phyloP scores from a whole-genome alignment of 352 stramenopile genomes.

The Pythium myriotylum region DNA sequence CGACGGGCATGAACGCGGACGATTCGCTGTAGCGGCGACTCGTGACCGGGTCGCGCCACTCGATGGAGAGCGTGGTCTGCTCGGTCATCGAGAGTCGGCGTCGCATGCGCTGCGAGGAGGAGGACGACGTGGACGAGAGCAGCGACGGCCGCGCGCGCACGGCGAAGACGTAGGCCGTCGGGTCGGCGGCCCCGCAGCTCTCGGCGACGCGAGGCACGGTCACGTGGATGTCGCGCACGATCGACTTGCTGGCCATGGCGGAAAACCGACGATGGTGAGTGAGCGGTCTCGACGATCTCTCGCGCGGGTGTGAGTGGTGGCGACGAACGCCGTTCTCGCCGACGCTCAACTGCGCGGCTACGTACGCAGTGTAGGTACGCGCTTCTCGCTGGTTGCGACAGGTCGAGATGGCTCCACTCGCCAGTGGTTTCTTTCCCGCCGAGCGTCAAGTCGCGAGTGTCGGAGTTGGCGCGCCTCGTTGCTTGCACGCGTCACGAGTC shows the following conservation, averaged over 20 bases:
- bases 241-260: slow-evolving; percentile 23
- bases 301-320: neutral
- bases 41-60: slow-evolving; percentile 16
- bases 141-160: slow-evolving; percentile 30
- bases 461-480: too few species aligned
- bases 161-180: slow-evolving; percentile 56
- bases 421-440: neutral
- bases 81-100: slow-evolving; percentile 28
- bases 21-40: slow-evolving; percentile 21
- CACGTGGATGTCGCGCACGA: slow-evolving; percentile 55
- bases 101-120: slow-evolving; percentile 18
- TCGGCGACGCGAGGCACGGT: slow-evolving; percentile 44
- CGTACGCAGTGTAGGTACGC: too few species aligned
- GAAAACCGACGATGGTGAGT: neutral
- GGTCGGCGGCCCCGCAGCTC: slow-evolving; percentile 13
- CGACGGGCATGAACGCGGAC: slow-evolving; percentile 23
- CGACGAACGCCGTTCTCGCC: too few species aligned
- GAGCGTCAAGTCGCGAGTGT: neutral
- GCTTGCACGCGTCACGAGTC: too few species aligned
- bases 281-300: neutral
- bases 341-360: too few species aligned
- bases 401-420: neutral
- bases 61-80: slow-evolving; percentile 3
- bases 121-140: slow-evolving; percentile 6
- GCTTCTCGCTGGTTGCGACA: too few species aligned